These are phyloP conservation scores for Inosperma sp. DNA, from an alignment of 768 basidiomycete genomes.

Conservation along the genomic window DNA sequence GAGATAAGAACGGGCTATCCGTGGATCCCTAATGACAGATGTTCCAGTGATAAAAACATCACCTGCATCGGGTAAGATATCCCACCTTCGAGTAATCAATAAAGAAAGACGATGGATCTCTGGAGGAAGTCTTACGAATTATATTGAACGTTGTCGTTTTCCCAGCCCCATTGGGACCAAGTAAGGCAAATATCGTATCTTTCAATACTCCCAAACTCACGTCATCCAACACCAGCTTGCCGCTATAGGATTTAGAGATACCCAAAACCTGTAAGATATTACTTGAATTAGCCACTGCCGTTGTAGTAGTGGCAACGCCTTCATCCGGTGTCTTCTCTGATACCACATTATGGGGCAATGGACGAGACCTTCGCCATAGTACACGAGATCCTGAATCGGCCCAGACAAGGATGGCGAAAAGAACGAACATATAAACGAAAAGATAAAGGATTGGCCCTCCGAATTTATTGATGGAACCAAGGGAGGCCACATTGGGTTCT, in stretches of 20 bases:
- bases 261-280: slow-evolving; percentile 60
- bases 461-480: slow-evolving; percentile 53
- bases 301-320: slow-evolving; percentile 56
- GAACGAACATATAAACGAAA: slow-evolving; percentile 51
- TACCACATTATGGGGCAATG: slow-evolving; percentile 6
- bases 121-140: slow-evolving; percentile 49
- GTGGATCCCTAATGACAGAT: slow-evolving; percentile 62
- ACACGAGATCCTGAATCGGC: slow-evolving; percentile 63
- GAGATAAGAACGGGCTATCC: slow-evolving; percentile 59
- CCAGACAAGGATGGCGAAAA: slow-evolving; percentile 64
- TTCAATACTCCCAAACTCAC: slow-evolving; percentile 63
- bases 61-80: slow-evolving; percentile 61
- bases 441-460: slow-evolving; percentile 78
- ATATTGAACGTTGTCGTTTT: slow-evolving; percentile 81
- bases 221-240: slow-evolving; percentile 62
- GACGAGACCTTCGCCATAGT: slow-evolving; percentile 29
- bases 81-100: slow-evolving; percentile 47
- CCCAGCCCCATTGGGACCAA: slow-evolving; percentile 82
- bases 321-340: slow-evolving; percentile 24
- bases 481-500: slow-evolving; percentile 40
- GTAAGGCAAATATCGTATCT: slow-evolving; percentile 62
- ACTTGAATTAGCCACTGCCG: slow-evolving; percentile 40
- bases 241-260: slow-evolving; percentile 57
- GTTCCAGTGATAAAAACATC: slow-evolving; percentile 64
- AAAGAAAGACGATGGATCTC: background rate